Conservation (phyloP, 1,284 basidiomycete species). For the Vanrija humicola region DNA sequence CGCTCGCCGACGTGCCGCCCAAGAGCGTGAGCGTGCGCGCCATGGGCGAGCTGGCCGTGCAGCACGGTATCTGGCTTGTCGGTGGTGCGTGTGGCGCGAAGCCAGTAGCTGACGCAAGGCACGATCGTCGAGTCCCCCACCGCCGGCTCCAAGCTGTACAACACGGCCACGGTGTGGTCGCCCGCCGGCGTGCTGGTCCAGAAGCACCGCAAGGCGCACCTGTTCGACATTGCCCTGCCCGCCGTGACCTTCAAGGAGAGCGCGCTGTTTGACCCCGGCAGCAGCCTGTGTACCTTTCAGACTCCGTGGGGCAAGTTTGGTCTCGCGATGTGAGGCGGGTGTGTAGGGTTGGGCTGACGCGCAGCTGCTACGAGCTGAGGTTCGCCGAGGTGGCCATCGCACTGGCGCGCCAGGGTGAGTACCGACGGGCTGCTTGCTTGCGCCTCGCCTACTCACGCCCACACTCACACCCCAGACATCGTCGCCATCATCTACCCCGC, state of each 20-base stretch:
- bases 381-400: constrained; percentile 54
- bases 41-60: no score
- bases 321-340: constrained; percentile 47
- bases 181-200: constrained; percentile 71
- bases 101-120: no score
- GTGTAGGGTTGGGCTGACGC: constrained; percentile 58
- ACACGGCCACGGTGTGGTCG: constrained; percentile 78
- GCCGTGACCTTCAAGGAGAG: constrained; percentile 84
- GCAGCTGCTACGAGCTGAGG: no score
- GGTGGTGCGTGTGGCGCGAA: no score
- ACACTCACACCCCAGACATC: not conserved
- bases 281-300: constrained; percentile 69
- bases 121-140: no score
- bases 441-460: no score
- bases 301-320: constrained; percentile 52
- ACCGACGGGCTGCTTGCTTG: no score
- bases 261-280: constrained; percentile 61
- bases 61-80: no score
- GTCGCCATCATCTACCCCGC: constrained; percentile 78
- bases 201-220: constrained; percentile 79
- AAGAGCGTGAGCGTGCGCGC: no score
- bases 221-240: constrained; percentile 92
- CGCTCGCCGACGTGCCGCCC: no score
- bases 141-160: constrained; percentile 58
- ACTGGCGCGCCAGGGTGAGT: constrained; percentile 62